Evolutionary conservation across 768 basidiomycete genomes (phyloP), one percentile per base, ranked within the genome.

Genomic region (Mycena olivaceomarginata): DNA sequence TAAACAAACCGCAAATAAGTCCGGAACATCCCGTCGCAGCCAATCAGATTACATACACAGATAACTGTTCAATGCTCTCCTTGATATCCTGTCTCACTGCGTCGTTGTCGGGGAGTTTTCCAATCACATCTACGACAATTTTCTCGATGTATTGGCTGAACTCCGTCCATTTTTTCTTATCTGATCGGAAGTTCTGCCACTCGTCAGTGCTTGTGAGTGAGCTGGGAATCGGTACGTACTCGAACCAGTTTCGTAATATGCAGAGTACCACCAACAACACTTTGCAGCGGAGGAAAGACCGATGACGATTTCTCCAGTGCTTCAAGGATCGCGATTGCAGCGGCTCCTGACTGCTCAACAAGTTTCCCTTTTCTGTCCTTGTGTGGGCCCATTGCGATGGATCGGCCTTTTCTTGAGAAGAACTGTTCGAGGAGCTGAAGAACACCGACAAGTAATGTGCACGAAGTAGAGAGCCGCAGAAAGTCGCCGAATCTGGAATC

Each of bases 91-190:
- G 25, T 18, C 65, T 2, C 25, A 67, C 12, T n/a, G 46, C 5
- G 4, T 31, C 37, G n/a, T 67, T 11, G 31, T 45, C 25, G 11
- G 65, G 65, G 25, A 67, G 22, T 20, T 67, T 67, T 9, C 25
- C 46, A 48, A 67, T 48, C n/a, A 25, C 65, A 45, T 67, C 43
- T 16, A 15, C 10, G 4, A 67, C 65, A n/a, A 31, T 45, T 25
- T 67, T 51, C 15, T 67, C 18, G n/a, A 67, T 22, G 46, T 67
- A 67, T 16, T 67, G 25, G 41, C 65, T 20, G 46, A 67, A 67
- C 7, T 67, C 65, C 4, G 25, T 31, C 65, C 65, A 67, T 0
- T 67, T 16, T 39, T 67, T 51, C 25, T 45, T 67, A 51, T 67
- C 31, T 13, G 65, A 48, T 48, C 46, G 43, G n/a, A 67, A 67